Evolutionary conservation across 805 yeast genomes (phyloP).

Genomic region (Wickerhamiella occidentalis): DNA sequence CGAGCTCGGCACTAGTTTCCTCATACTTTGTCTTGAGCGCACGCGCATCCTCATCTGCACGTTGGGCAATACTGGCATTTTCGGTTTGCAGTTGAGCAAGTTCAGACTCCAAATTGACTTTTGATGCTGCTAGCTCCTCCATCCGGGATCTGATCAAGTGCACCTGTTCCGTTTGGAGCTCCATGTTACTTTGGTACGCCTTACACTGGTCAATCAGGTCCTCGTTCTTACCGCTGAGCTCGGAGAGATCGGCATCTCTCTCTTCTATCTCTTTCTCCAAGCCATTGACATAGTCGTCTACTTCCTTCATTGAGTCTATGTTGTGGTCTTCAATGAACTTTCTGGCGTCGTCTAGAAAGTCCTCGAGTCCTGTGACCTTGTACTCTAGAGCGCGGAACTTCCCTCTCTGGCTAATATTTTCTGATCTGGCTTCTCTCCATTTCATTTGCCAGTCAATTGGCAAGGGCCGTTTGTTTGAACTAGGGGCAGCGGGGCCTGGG

Average conservation of each 20-base stretch:
- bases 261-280: neutral
- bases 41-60: neutral
- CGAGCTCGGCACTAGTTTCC: neutral
- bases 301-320: neutral
- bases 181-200: neutral
- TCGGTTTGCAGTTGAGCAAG: neutral
- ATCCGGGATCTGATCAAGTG: neutral
- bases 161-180: neutral
- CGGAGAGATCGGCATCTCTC: neutral
- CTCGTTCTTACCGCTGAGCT: neutral
- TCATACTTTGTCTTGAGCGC: neutral
- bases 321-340: neutral
- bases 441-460: neutral
- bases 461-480: neutral
- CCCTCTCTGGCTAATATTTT: neutral
- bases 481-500: too few relatives aligned
- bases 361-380: neutral
- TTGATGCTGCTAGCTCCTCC: neutral
- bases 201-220: neutral
- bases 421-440: slow-evolving; percentile 1
- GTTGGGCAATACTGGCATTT: neutral
- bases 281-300: neutral
- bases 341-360: neutral
- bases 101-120: neutral
- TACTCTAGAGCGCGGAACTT: neutral